A percentile compares a stretch with the other conserved stretches of the same genome.
Conservation (phyloP, 306 rosid genomes). For the Inga laurina region DNA sequence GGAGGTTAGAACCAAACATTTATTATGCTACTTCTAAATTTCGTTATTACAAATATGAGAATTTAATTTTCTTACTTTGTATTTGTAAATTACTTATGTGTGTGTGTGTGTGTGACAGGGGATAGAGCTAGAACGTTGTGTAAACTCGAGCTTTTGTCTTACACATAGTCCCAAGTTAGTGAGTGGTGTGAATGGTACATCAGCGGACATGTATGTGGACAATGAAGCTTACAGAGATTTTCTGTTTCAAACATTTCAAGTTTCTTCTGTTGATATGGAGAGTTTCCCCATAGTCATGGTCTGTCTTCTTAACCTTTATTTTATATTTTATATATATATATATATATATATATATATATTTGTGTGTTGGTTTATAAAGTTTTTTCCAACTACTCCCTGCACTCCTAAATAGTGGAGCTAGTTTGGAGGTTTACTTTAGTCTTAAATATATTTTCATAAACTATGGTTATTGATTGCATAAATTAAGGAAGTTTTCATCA, state of each 20-base stretch:
- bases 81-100: too few relatives aligned
- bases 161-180: slow-evolving; percentile 45
- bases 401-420: neutral
- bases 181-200: slow-evolving; percentile 45
- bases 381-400: neutral
- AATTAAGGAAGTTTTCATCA: too few relatives aligned
- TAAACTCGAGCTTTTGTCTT: slow-evolving; percentile 46
- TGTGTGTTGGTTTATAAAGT: too few relatives aligned
- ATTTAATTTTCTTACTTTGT: neutral
- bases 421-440: neutral
- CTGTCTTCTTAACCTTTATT: neutral
- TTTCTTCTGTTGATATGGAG: slow-evolving; percentile 52
- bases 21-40: neutral
- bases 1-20: slow-evolving; percentile 32
- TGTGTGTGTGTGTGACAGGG: slow-evolving; percentile 25
- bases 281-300: slow-evolving; percentile 55
- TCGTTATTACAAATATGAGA: too few relatives aligned
- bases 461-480: too few relatives aligned
- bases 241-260: slow-evolving; percentile 38
- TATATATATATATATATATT: too few relatives aligned
- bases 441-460: too few relatives aligned
- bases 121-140: slow-evolving; percentile 37
- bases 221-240: slow-evolving; percentile 54
- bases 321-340: too few relatives aligned
- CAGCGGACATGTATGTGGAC: slow-evolving; percentile 46